A percentile compares a stretch with the other conserved stretches of the same genome.
These are phyloP conservation scores for Solanum medicagineum DNA, from an alignment of 257 asterid species.

Conservation along the genomic window DNA sequence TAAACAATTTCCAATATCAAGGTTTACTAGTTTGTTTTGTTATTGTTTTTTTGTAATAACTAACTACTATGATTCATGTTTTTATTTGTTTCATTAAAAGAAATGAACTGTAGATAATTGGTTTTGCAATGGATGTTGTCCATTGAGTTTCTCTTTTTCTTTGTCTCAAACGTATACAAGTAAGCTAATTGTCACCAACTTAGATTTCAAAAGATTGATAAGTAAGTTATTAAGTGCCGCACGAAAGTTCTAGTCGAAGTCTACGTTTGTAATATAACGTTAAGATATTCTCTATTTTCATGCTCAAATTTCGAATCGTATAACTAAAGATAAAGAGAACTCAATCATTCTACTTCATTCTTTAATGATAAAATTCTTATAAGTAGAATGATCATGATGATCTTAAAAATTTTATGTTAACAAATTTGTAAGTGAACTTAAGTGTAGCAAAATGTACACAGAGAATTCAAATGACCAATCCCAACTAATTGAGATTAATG, in stretches of 20 bases:
- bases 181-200: too few species aligned
- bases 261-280: fast-evolving
- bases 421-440: background rate
- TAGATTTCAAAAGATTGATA: too few species aligned
- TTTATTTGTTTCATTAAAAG: background rate
- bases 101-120: background rate
- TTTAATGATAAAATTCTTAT: too few species aligned
- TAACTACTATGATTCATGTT: background rate
- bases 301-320: fast-evolving
- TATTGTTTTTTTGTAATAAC: background rate
- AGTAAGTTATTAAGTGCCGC: too few species aligned
- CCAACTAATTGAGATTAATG: background rate
- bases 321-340: background rate
- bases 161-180: background rate
- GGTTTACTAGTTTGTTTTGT: background rate
- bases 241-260: too few species aligned
- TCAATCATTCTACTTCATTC: too few species aligned
- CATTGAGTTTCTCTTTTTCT: background rate
- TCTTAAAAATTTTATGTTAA: too few species aligned
- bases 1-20: background rate
- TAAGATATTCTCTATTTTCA: background rate
- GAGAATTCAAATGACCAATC: background rate
- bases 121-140: background rate
- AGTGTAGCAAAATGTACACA: background rate
- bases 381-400: background rate